Conservation (phyloP, 2,329 filamentous ascomycete species). For the Diaporthe australafricana region DNA sequence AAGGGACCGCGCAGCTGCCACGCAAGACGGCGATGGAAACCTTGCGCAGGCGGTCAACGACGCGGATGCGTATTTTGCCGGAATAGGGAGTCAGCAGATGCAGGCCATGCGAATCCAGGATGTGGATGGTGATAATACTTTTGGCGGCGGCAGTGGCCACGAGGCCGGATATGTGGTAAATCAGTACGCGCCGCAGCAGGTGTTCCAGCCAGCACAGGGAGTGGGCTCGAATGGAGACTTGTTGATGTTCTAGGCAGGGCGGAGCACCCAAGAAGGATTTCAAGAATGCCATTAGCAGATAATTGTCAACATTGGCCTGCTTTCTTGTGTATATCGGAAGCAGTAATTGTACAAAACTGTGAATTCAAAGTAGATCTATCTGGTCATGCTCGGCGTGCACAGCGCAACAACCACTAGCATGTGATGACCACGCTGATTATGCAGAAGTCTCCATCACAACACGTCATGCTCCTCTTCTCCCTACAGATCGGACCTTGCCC, state of each 20-base stretch:
- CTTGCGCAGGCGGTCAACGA: slow-evolving; percentile 81
- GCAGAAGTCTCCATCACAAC: neutral
- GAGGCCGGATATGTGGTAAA: slow-evolving; percentile 78
- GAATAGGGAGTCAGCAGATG: slow-evolving; percentile 80
- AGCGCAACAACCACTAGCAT: neutral
- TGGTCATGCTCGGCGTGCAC: neutral
- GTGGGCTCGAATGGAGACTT: slow-evolving; percentile 77
- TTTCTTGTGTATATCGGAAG: neutral
- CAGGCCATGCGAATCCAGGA: slow-evolving; percentile 76
- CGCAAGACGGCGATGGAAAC: slow-evolving; percentile 51
- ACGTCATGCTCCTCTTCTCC: neutral
- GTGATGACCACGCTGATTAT: neutral
- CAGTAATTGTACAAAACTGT: neutral
- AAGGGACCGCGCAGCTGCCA: slow-evolving; percentile 46
- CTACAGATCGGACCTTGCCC: no score
- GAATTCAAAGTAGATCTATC: neutral
- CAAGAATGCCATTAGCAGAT: neutral
- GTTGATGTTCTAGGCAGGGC: slow-evolving; percentile 66
- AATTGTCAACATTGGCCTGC: neutral
- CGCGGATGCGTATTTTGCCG: slow-evolving; percentile 90
- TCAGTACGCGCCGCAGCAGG: slow-evolving; percentile 82
- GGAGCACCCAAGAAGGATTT: neutral
- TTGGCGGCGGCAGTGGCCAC: slow-evolving; percentile 68
- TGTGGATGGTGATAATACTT: slow-evolving; percentile 65
- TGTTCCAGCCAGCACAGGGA: slow-evolving; percentile 76